Conservation (phyloP, 306 rosid genomes). For the Begonia masoniana region DNA sequence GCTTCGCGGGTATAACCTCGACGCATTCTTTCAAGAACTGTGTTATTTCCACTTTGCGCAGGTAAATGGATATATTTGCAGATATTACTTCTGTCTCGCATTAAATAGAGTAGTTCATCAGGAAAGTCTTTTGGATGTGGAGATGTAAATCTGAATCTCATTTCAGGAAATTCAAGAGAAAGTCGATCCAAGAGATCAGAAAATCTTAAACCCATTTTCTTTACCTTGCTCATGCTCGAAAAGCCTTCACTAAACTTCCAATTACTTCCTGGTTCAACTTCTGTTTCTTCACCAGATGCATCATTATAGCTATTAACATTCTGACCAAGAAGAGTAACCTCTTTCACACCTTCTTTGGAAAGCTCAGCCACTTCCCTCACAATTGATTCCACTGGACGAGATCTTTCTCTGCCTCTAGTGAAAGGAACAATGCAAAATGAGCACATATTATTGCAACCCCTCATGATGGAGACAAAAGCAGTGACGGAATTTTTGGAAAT, state of each 20-base stretch:
- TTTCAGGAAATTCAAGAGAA: constrained; percentile 77
- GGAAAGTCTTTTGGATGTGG: constrained; percentile 98
- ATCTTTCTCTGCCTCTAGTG: constrained; percentile 89
- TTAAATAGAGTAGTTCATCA: constrained; percentile 68
- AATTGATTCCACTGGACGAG: constrained; percentile 84
- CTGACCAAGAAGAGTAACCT: constrained; percentile 94
- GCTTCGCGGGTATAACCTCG: constrained; percentile 92
- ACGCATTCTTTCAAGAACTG: constrained; percentile 83
- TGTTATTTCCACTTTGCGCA: constrained; percentile 74
- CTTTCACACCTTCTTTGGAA: constrained; percentile 80
- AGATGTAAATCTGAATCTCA: constrained; percentile 96
- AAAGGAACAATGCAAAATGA: constrained; percentile 94
- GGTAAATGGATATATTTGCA: constrained; percentile 82
- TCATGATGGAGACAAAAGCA: constrained; percentile 93
- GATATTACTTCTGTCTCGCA: constrained; percentile 81
- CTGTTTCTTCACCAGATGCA: constrained; percentile 39
- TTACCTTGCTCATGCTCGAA: constrained; percentile 64
- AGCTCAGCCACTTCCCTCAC: constrained; percentile 92
- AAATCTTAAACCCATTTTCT: constrained; percentile 79
- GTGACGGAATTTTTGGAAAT: constrained; percentile 65
- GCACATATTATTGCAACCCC: constrained; percentile 99
- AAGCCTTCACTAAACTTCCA: constrained; percentile 92
- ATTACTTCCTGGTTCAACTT: constrained; percentile 47
- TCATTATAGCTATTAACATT: constrained; percentile 94
- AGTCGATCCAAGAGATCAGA: constrained; percentile 79